Evolutionary conservation across 768 basidiomycete genomes (phyloP), one percentile per base, ranked within the genome.

Genomic region (Mycena kentingensis): DNA sequence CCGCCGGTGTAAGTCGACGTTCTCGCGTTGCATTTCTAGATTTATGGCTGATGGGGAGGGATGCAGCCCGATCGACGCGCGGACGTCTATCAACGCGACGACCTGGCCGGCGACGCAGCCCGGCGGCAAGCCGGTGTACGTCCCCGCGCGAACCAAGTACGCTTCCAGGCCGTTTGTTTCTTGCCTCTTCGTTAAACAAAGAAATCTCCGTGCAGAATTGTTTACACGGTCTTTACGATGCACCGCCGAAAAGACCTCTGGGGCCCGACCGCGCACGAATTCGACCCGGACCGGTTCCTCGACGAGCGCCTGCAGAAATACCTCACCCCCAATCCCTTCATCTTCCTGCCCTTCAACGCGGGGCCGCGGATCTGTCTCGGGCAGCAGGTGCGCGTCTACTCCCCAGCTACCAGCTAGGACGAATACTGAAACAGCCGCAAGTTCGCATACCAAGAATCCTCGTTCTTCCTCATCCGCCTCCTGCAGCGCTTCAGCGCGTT

Each of bases 231-330:
- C 21, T 67, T 74, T 42, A 31, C 67, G 8, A 75, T 75, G 73
- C 76, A 78, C 31, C 70, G 74, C 25, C 65, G 74, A 26, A 67
- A 60, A 18, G 72, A 73, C 36, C 65, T 73, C 3, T 78, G 77
- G 76, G 77, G 76, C 2, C 74, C 77, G 2, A 31, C 45, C 76
- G 75, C 75, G 0, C 49, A 67, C 16, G 60, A 68, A 42, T 79
- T 77, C 44, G 77, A 79, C 43, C 77, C 78, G 0, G 75, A 75
- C 32, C 67, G 77, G 2, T 79, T 76, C 67, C 59, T 78, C 16
- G 78, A 78, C 58, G 60, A 73, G 13, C 64, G 31, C 42, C 71
- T 75, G 4, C 55, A 63, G 13, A 73, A 75, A 49, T 75, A 75
- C 42, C 63, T 79, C 29, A 70, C 66, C 5, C 65, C 67, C 66